Base-by-base conservation (phyloP, 139 green algal species). In the Closterium sp. region DNA sequence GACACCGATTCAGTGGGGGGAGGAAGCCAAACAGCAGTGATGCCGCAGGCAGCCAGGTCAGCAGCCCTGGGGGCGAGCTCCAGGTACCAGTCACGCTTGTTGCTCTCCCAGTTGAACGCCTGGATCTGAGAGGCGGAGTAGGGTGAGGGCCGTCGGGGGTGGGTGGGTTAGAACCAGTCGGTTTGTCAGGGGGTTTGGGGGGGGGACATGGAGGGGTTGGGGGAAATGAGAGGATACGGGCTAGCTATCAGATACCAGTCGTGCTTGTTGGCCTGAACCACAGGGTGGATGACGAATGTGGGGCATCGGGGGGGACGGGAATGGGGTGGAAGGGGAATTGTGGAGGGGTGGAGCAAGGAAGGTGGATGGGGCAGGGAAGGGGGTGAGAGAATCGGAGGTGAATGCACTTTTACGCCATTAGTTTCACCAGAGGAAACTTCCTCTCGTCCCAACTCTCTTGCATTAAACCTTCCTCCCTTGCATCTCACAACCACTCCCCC, bases 241-340 rank as follows among this genome's bases (percentile, higher is more conserved):
- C n/a, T n/a, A n/a, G n/a, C n/a, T n/a, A n/a, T n/a, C n/a, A n/a
- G 64, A 93, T 95, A 95, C 93, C 93, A 95, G 25, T 91, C 89
- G 16, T 35, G 19, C 9, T 90, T 92, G 43, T 87, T 31, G 69
- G 30, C 84, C 36, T 95, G 35, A 95, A 90, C 89, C 90, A 23
- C 83, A 86, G n/a, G 10, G 83, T 32, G 8, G 30, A 12, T 21
- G 83, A 86, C 21, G 83, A 16, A 28, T n/a, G n/a, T n/a, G n/a
- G 23, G 4, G 76, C 76, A 85, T 4, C 8, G 31, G 28, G 30
- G 25, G 83, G 2, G 6, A 21, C 1, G 81, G 6, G 3, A 8
- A 7, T 0, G 30, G 5, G 12, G 55, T 16, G 4, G 55, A 0
- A 1, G 55, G 25, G 55, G 12, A 23, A 33, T 25, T 21, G 16